Evolutionary conservation across 345 rosid species (phyloP), one percentile per base, ranked within the genome.

Genomic region (Brassica rapa): DNA sequence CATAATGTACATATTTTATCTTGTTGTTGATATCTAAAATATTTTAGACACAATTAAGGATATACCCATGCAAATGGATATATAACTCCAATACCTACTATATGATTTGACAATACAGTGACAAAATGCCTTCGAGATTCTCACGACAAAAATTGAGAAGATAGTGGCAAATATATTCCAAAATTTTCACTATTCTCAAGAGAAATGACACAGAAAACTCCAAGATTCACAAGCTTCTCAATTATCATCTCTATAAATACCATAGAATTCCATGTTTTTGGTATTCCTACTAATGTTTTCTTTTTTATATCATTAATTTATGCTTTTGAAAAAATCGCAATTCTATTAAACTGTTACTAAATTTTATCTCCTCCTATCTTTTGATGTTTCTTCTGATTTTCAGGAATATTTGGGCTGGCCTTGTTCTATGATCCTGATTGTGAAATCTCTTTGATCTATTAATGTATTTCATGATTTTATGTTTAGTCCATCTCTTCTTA

Each of bases 221-320:
- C 70, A 66, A 66, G n/a, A 39, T 21, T 21, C 53, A 4, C 49
- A 66, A 35, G 16, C 53, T 66, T 37, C 70, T 66, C 55, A 37
- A 11, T 66, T 21, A 37, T 66, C 68, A 37, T 21, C 24, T 66
- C 70, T 39, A 66, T 66, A 66, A 37, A 66, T 66, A 66, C 53
- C 70, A 10, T 9, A 37, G 51, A 21, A 5, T 4, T 39, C 70
- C 53, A 19, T 66, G 53, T 37, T 35, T 66, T 21, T 66, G 9
- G 11, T 66, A 19, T 66, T 6, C 53, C 55, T 19, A 11, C 43
- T 12, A 6, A 39, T 43, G 57, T 43, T 23, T 3, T 25, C 19
- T 66, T 19, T 4, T 19, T 10, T 41, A 41, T 24, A 66, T 67
- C 56, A 24, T 41, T 23, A 41, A 23, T 5, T 0, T 41, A 6